These are phyloP conservation scores for Saturnispora saitoi DNA, from an alignment of 805 yeast genomes.

Conservation along the genomic window DNA sequence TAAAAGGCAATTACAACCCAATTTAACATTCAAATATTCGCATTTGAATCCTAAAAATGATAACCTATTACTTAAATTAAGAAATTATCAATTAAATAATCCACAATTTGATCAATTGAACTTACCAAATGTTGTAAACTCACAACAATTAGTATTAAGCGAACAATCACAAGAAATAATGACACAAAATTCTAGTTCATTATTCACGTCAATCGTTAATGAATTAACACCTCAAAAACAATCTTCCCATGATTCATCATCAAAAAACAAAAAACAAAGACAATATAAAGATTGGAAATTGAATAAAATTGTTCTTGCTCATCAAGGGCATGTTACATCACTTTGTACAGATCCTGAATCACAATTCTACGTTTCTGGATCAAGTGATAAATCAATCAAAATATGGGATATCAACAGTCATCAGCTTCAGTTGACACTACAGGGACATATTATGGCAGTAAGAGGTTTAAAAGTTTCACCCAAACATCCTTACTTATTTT, in stretches of 20 bases:
- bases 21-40: background rate
- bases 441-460: conserved; percentile 90
- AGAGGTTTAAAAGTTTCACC: conserved; percentile 65
- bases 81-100: background rate
- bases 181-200: background rate
- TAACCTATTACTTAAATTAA: background rate
- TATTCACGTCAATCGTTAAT: background rate
- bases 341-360: conserved; percentile 78
- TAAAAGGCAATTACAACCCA: background rate
- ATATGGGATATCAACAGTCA: conserved; percentile 84
- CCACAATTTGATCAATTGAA: background rate
- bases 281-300: conserved; percentile 50
- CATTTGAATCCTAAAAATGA: background rate
- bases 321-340: conserved; percentile 87
- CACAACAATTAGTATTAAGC: background rate
- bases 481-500: conserved; percentile 79
- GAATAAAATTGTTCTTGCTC: conserved; percentile 73
- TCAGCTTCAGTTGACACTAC: conserved; percentile 59
- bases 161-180: background rate
- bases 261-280: background rate
- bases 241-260: background rate
- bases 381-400: conserved; percentile 80
- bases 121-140: background rate
- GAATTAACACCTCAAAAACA: background rate
- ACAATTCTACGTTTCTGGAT: conserved; percentile 87